Percentiles rank a stretch among this genome's conserved stretches.
These are phyloP conservation scores for Nemophila menziesii DNA, from an alignment of 257 asterid genomes.

Conservation along the genomic window DNA sequence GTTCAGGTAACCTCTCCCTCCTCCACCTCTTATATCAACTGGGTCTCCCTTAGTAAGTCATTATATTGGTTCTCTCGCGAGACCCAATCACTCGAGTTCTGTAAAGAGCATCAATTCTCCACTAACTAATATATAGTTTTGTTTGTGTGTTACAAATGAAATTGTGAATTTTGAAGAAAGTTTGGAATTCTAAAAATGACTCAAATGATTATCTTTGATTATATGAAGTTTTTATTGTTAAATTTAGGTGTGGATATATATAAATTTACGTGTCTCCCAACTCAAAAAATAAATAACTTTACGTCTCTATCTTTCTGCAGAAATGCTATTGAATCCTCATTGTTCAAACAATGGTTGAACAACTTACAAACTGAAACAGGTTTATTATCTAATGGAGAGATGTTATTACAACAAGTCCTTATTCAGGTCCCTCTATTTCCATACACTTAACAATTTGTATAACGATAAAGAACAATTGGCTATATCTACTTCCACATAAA, in stretches of 20 bases:
- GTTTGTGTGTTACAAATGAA: background rate
- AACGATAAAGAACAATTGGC: background rate
- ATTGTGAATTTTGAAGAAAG: background rate
- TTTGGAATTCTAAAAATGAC: background rate
- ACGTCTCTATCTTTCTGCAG: conserved; percentile 28
- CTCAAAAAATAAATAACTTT: too few relatives aligned
- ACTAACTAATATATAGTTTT: too few relatives aligned
- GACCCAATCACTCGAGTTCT: too few relatives aligned
- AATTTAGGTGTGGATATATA: background rate
- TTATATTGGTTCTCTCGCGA: too few relatives aligned
- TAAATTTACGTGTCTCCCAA: too few relatives aligned
- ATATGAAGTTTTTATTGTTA: too few relatives aligned
- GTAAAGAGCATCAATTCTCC: too few relatives aligned
- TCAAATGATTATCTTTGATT: background rate
- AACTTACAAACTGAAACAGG: conserved; percentile 64
- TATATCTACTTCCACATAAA: background rate
- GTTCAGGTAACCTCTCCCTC: conserved; percentile 36
- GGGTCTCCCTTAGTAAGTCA: too few relatives aligned
- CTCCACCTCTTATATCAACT: background rate
- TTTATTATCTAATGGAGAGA: conserved; percentile 50
- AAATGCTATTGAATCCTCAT: conserved; percentile 65
- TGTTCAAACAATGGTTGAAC: conserved; percentile 78
- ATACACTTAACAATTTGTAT: conserved; percentile 1
- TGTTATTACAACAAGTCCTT: conserved; percentile 50
- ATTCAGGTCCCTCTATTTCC: conserved; percentile 53